These are phyloP conservation scores for Phytophthora sp. DNA, from an alignment of 352 stramenopile species.

Conservation along the genomic window DNA sequence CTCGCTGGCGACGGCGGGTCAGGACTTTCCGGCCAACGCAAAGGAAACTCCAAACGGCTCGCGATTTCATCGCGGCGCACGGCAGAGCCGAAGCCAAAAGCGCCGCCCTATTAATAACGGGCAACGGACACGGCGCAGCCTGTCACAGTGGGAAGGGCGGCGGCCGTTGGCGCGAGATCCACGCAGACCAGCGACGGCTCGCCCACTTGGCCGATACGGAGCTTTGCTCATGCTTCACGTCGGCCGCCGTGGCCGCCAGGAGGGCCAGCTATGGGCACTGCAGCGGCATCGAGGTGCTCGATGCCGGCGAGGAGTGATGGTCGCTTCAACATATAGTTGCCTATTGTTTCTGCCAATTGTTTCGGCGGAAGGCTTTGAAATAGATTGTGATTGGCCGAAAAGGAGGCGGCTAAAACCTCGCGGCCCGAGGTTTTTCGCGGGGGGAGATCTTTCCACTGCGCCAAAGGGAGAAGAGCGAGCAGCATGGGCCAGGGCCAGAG, in stretches of 20 bases:
- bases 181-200: too few species aligned
- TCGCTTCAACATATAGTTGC: conserved; percentile 24
- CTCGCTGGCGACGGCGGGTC: conserved; percentile 12
- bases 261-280: too few species aligned
- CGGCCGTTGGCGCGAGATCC: not conserved
- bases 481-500: conserved; percentile 89
- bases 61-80: conserved; percentile 14
- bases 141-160: not conserved
- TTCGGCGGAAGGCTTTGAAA: not conserved
- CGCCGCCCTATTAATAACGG: conserved; percentile 28
- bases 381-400: conserved; percentile 8
- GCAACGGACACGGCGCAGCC: conserved; percentile 24
- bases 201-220: too few species aligned
- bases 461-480: conserved; percentile 4
- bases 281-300: too few species aligned
- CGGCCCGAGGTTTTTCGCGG: conserved; percentile 12
- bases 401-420: conserved; percentile 7
- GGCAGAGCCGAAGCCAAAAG: conserved; percentile 10
- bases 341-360: conserved; percentile 27
- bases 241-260: too few species aligned
- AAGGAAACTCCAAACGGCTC: conserved; percentile 35
- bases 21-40: conserved; percentile 10
- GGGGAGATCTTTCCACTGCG: conserved; percentile 37
- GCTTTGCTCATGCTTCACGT: too few species aligned
- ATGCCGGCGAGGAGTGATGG: conserved; percentile 19